A percentile compares a stretch with the other conserved stretches of the same genome.
Evolutionary conservation across 148 eudicot genomes (phyloP).

Genomic region (Rhododendron mucronatum): DNA sequence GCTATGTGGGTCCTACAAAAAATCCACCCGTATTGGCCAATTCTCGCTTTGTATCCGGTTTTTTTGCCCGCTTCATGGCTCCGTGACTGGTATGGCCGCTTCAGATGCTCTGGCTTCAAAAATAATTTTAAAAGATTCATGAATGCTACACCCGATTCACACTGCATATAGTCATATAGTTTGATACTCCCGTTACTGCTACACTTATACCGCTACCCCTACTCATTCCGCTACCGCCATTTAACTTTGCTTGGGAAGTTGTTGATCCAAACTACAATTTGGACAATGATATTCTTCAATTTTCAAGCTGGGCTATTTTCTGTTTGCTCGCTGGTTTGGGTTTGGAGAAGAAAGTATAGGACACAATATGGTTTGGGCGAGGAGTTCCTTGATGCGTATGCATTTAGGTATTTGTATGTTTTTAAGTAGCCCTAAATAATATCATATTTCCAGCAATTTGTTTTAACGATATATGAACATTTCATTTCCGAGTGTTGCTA

Average conservation of each 20-base stretch:
- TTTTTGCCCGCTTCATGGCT: neutral
- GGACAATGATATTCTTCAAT: too few species aligned
- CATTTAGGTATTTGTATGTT: neutral
- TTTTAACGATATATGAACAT: neutral
- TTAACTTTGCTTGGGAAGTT: too few species aligned
- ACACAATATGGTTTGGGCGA: neutral
- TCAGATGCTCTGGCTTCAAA: too few species aligned
- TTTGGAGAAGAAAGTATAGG: neutral
- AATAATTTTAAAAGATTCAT: too few species aligned
- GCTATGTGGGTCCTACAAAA: neutral
- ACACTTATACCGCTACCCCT: too few species aligned
- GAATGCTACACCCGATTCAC: too few species aligned
- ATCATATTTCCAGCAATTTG: neutral
- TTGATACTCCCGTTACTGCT: too few species aligned
- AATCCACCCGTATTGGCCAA: neutral
- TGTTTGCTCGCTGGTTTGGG: neutral
- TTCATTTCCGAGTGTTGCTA: neutral
- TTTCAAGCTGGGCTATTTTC: too few species aligned
- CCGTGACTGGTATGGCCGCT: too few species aligned
- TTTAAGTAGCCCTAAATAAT: neutral
- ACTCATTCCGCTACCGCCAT: too few species aligned
- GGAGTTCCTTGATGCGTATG: neutral
- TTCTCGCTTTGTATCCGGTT: neutral
- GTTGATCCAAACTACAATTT: too few species aligned
- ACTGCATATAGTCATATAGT: too few species aligned